Conservation (phyloP, 78 protist species). For the Dictyostelium intermedium region DNA sequence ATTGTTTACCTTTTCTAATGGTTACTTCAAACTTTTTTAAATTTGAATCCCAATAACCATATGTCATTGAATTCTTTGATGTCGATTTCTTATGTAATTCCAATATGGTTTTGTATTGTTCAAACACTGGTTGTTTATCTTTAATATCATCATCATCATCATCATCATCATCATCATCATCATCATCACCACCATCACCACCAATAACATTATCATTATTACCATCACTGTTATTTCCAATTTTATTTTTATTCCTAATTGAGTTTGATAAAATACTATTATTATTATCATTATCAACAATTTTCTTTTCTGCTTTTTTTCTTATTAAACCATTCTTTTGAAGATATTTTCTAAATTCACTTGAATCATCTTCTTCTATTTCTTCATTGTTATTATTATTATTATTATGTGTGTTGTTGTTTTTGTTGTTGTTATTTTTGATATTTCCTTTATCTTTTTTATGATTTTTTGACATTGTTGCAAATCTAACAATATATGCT, state of each 20-base stretch:
- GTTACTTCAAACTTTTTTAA: background rate
- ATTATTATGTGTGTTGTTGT: background rate
- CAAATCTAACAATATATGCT: too few relatives aligned
- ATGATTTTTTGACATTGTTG: background rate
- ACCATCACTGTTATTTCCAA: background rate
- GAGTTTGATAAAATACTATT: background rate
- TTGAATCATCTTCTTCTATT: constrained; percentile 19
- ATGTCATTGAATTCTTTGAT: constrained; percentile 16
- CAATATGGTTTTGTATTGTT: constrained; percentile 26
- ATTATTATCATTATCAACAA: background rate
- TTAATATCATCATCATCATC: background rate
- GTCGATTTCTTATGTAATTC: background rate
- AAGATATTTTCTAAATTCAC: constrained; percentile 26
- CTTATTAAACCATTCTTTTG: background rate
- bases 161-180: background rate
- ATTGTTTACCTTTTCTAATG: constrained; percentile 22
- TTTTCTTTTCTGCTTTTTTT: background rate
- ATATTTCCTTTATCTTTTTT: background rate
- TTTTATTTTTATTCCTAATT: background rate
- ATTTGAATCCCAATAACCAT: constrained; percentile 2
- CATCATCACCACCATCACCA: background rate
- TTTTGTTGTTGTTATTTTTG: background rate
- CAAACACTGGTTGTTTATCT: constrained; percentile 6
- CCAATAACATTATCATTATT: background rate
- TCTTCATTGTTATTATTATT: background rate